phyloP scores from a whole-genome alignment of 1,139 yeast genomes.

The Lizanozyma gosingica region DNA sequence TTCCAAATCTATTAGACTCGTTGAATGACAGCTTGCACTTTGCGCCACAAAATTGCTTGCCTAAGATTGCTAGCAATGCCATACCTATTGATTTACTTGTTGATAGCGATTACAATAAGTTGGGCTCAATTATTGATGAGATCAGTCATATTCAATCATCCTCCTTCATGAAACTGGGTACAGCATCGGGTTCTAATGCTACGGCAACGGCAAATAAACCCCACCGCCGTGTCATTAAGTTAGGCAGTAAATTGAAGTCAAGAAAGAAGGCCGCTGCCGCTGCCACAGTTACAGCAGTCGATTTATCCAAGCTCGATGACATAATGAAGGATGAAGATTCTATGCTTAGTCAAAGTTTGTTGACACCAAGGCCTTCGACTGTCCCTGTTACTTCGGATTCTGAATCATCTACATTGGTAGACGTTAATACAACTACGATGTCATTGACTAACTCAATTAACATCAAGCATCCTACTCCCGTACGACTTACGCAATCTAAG shows the following conservation, averaged over 20 bases:
- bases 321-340: no score
- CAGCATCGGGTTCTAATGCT: slow-evolving; percentile 5
- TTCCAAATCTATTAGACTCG: slow-evolving; percentile 33
- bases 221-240: slow-evolving; percentile 39
- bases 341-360: background rate
- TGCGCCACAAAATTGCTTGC: background rate
- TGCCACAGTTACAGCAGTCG: background rate
- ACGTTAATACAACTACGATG: background rate
- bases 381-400: background rate
- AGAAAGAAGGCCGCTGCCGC: slow-evolving; percentile 4
- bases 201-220: slow-evolving; percentile 28
- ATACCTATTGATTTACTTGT: slow-evolving; percentile 30
- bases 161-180: background rate
- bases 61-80: slow-evolving; percentile 15
- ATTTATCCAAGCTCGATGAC: background rate
- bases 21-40: slow-evolving; percentile 8
- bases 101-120: slow-evolving; percentile 19
- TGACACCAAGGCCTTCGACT: background rate
- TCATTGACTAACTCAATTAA: background rate
- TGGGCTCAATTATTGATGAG: slow-evolving; percentile 32
- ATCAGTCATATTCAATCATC: slow-evolving; percentile 39
- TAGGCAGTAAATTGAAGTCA: slow-evolving; percentile 16
- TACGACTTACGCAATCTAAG: slow-evolving; percentile 1
- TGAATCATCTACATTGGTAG: background rate
- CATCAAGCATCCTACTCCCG: slow-evolving; percentile 1